Percentiles rank a stretch among this genome's conserved stretches.
Evolutionary conservation across 768 basidiomycete genomes (phyloP).

Genomic region (Inosperma sp.): DNA sequence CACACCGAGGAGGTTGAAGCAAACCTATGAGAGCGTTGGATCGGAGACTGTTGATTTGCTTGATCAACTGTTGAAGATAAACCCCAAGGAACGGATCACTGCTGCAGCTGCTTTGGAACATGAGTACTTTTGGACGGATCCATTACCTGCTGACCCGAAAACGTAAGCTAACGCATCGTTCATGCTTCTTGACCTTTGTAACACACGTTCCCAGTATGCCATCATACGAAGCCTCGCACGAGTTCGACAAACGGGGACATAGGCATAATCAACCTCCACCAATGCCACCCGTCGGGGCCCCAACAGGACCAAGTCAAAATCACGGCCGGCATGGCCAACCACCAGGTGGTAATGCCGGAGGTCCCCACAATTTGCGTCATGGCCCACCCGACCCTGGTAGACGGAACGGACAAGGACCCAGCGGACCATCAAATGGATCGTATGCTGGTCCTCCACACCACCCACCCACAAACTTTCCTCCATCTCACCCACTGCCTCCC

Average conservation of each 20-base stretch:
- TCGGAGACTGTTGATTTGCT: slow-evolving; percentile 75
- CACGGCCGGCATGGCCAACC: slow-evolving; percentile 29
- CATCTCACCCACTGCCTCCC: neutral
- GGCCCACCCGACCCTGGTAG: slow-evolving; percentile 7
- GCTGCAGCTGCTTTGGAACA: slow-evolving; percentile 86
- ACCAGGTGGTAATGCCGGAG: slow-evolving; percentile 28
- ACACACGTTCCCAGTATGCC: slow-evolving; percentile 47
- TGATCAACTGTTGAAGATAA: slow-evolving; percentile 76
- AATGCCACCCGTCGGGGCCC: slow-evolving; percentile 24
- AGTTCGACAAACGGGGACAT: slow-evolving; percentile 72
- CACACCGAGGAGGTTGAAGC: slow-evolving; percentile 51
- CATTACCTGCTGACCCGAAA: slow-evolving; percentile 80
- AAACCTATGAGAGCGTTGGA: slow-evolving; percentile 60
- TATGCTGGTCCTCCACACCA: neutral
- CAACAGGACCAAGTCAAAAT: slow-evolving; percentile 19
- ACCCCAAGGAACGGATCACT: slow-evolving; percentile 80
- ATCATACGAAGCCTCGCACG: slow-evolving; percentile 76
- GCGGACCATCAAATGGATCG: neutral
- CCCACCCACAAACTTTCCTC: neutral
- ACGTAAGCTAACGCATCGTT: slow-evolving; percentile 42
- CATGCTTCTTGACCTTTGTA: slow-evolving; percentile 1
- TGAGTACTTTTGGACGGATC: slow-evolving; percentile 92
- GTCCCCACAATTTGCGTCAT: slow-evolving; percentile 3
- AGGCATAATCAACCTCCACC: slow-evolving; percentile 35
- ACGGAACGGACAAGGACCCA: no score